Conservation (phyloP, 129 eudicot genomes). For the Chrysanthemum makinoi region DNA sequence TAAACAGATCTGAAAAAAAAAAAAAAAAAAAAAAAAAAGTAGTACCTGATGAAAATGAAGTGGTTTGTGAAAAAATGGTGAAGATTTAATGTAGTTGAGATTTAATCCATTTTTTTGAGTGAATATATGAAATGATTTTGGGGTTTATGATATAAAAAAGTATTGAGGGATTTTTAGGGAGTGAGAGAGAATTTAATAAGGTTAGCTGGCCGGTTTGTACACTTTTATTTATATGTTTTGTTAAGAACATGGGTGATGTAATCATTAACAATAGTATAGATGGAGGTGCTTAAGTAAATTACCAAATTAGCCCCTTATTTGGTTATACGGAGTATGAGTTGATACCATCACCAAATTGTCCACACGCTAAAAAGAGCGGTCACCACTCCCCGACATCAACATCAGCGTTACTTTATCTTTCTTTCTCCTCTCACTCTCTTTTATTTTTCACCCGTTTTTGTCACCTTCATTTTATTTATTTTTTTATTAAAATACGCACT, state of each 20-base stretch:
- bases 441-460: too few species aligned
- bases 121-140: not conserved
- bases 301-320: not conserved
- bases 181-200: conserved; percentile 13
- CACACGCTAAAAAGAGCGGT: too few species aligned
- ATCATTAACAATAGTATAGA: not conserved
- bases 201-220: conserved; percentile 33
- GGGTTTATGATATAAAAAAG: not conserved
- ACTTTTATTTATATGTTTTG: conserved; percentile 13
- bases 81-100: not conserved
- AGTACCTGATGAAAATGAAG: conserved; percentile 1
- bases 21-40: not conserved
- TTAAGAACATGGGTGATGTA: conserved; percentile 30
- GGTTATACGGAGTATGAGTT: too few species aligned
- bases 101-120: not conserved
- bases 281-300: not conserved
- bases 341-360: too few species aligned
- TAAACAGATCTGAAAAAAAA: conserved; percentile 25
- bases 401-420: too few species aligned
- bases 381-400: too few species aligned
- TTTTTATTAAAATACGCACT: too few species aligned
- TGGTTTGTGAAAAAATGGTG: not conserved
- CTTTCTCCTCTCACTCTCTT: too few species aligned
- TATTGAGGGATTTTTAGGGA: not conserved
- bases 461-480: too few species aligned